Base-by-base conservation (phyloP, 306 rosid species). In the Sechiopsis laciniata region DNA sequence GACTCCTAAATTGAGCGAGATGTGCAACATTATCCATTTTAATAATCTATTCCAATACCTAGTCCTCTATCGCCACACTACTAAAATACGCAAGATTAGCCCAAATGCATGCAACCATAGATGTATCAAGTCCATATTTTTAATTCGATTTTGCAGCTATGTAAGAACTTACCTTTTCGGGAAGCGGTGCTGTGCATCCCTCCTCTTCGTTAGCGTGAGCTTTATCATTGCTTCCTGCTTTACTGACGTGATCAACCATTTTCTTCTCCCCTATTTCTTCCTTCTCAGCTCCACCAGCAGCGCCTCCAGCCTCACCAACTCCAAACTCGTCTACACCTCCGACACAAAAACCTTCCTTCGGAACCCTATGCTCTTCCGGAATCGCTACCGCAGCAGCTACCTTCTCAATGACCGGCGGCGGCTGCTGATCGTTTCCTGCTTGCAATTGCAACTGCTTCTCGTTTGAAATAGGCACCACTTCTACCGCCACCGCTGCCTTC, bases 181-280 rank as follows among this genome's bases (percentile, higher is more conserved):
- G 98, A 74, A 90, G 65, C 10, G 88, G 89, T 20, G 84, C 66
- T 0, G 90, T 74, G 80, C 79, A 79, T 65, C 91, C 82, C 14
- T 87, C 96, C n/a, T 88, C 96, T 71, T 89, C 97, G 76, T 79
- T 89, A 9, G 89, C 94, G 76, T 77, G 78, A 53, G 80, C 87
- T 83, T 90, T 90, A 46, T 81, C 91, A 55, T 86, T 86, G 75
- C 91, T 90, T 72, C 80, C 82, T 68, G 62, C 94, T 17, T 82
- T 96, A 71, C 89, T 82, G 17, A 79, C 84, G 53, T 21, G 19
- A 3, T 76, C 93, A 75, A 74, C 85, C 97, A 93, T 90, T 22
- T 78, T 71, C 83, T 93, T 88, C 87, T 88, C 88, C 42, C 78
- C 83, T 4, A 80, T 71, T 72, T 69, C 91, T 80, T 87, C 90